Evolutionary conservation across 179 eudicot species (phyloP).

Genomic region (Vitellaria paradoxa): DNA sequence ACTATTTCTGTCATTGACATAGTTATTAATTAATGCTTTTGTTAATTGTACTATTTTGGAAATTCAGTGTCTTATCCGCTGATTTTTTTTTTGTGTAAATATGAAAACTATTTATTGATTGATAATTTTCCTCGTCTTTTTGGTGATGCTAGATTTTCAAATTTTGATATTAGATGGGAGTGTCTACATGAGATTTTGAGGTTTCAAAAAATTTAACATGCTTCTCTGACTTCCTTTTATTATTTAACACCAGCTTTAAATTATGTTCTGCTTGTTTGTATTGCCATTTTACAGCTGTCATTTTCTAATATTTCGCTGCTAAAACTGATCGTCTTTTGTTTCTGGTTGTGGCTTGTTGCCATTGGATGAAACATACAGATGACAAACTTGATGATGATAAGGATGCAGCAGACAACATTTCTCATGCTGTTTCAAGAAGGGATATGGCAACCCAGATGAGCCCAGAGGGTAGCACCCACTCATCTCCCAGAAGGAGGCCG

Average conservation of each 20-base stretch:
- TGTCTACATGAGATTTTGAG: too few relatives aligned
- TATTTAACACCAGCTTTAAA: not conserved
- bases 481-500: conserved; percentile 53
- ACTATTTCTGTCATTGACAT: not conserved
- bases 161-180: not conserved
- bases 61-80: not conserved
- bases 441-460: conserved; percentile 99
- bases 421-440: conserved; percentile 67
- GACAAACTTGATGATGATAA: conserved; percentile 44
- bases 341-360: not conserved
- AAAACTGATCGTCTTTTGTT: not conserved
- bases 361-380: conserved; percentile 33
- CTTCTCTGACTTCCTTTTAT: not conserved
- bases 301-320: not conserved
- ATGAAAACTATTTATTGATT: not conserved
- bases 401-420: conserved; percentile 46
- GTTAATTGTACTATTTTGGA: not conserved
- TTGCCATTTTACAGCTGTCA: not conserved
- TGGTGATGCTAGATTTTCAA: not conserved
- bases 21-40: not conserved
- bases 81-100: not conserved
- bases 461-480: conserved; percentile 61
- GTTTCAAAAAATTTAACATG: not conserved
- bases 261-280: not conserved
- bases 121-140: not conserved